A percentile compares a stretch with the other conserved stretches of the same genome.
Conservation (phyloP, 1,139 yeast genomes). For the Arxiozyma slooffiae region DNA sequence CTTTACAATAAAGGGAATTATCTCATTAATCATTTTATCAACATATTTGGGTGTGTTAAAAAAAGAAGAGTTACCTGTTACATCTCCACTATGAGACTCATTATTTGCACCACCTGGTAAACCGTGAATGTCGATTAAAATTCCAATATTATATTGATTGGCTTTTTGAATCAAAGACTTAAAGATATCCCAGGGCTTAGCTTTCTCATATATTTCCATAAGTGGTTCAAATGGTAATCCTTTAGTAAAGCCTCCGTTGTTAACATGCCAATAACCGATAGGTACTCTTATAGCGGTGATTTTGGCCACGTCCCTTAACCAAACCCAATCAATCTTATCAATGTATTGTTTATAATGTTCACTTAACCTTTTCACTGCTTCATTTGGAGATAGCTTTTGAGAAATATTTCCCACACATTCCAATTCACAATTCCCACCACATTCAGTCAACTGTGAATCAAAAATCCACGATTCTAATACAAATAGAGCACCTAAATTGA, state of each 20-base stretch:
- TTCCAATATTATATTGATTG: conserved; percentile 45
- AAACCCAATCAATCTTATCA: conserved; percentile 59
- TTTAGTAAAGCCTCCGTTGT: conserved; percentile 46
- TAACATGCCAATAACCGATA: conserved; percentile 81
- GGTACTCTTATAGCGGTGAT: conserved; percentile 79
- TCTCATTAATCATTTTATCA: conserved; percentile 36
- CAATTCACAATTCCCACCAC: conserved; percentile 50
- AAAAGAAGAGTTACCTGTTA: conserved; percentile 57
- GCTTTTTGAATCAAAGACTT: conserved; percentile 27
- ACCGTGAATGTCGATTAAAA: conserved; percentile 78
- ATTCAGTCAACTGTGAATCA: conserved; percentile 45
- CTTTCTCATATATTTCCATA: conserved; percentile 49
- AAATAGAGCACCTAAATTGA: conserved; percentile 77
- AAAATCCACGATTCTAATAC: conserved; percentile 71
- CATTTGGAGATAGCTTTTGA: conserved; percentile 42
- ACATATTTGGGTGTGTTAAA: conserved; percentile 34
- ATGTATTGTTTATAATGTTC: conserved; percentile 62
- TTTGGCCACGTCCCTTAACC: conserved; percentile 48
- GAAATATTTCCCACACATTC: conserved; percentile 54
- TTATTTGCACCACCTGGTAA: conserved; percentile 89
- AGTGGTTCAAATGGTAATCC: conserved; percentile 51
- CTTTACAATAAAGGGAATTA: conserved; percentile 50
- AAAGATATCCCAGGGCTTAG: conserved; percentile 51
- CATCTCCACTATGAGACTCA: conserved; percentile 70
- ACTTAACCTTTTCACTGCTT: conserved; percentile 49